These are phyloP conservation scores for Trypanosoma grayi DNA, from an alignment of 208 protist genomes.

Conservation along the genomic window DNA sequence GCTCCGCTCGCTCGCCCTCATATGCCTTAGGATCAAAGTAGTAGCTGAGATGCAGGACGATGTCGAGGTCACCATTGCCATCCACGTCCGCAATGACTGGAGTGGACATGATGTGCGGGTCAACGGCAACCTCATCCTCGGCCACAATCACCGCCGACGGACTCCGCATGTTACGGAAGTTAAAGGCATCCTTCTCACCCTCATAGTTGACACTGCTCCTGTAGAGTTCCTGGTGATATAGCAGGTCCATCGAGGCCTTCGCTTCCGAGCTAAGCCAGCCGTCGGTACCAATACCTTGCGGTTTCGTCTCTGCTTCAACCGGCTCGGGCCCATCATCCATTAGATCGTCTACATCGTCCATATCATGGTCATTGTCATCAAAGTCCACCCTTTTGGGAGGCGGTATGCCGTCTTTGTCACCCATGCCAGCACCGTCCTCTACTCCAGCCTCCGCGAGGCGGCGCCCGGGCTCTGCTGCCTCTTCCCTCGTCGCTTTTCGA, in stretches of 20 bases:
- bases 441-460: background rate
- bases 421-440: slow-evolving; percentile 7
- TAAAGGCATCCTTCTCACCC: slow-evolving; percentile 36
- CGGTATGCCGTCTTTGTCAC: background rate
- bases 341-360: slow-evolving; percentile 19
- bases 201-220: slow-evolving; percentile 29
- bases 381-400: slow-evolving; percentile 2
- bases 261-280: slow-evolving; percentile 69
- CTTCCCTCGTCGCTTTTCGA: background rate
- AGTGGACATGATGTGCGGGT: slow-evolving; percentile 86
- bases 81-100: slow-evolving; percentile 87
- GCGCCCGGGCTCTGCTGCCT: background rate
- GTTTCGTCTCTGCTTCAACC: background rate
- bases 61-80: slow-evolving; percentile 76
- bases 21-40: slow-evolving; percentile 73
- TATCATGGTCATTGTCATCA: slow-evolving; percentile 17
- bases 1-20: slow-evolving; percentile 20
- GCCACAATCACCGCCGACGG: slow-evolving; percentile 17
- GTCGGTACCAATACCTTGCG: slow-evolving; percentile 34
- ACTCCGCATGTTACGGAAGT: slow-evolving; percentile 32
- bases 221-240: slow-evolving; percentile 75
- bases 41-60: slow-evolving; percentile 90
- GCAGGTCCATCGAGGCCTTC: slow-evolving; percentile 59
- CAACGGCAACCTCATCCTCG: slow-evolving; percentile 73
- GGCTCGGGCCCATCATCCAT: slow-evolving; percentile 6